Evolutionary conservation across 257 asterid genomes (phyloP), one percentile per base, ranked within the genome.

Genomic region (Solanum sejunctum): DNA sequence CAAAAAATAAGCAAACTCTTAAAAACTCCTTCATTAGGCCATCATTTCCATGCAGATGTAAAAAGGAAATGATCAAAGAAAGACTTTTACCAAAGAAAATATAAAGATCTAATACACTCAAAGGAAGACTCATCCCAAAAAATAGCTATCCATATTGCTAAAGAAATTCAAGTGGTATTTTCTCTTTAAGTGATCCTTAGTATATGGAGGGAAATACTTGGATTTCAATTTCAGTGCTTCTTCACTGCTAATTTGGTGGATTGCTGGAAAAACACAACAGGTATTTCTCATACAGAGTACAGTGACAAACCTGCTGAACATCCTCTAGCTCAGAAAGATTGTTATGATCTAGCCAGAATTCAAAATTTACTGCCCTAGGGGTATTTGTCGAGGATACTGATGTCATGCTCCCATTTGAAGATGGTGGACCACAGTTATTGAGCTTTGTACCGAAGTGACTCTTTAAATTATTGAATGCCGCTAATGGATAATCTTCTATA

Each of bases 351-450:
- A 92, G 88, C 98, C 95, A 93, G 87, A 87, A 86, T 82, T 96
- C 99, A 66, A 92, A 86, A 88, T 89, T 96, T 87, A 94, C 96
- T 39, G 96, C 93, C 81, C 90, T 89, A n/a, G 98, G 99, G 82
- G 98, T 96, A 86, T 92, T 93, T 85, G 98, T 90, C 58, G 99
- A 93, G 73, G 99, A 93, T 54, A 92, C 87, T 55, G 99, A 91
- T 52, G 97, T 89, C 94, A 94, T 89, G 92, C 99, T 96, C 84
- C 97, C 98, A 83, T 91, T 93, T 69, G 98, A 94, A 52, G 99
- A 94, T 79, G 98, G 97, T 55, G 99, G 95, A 66, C 96, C 96
- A 86, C 92, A 89, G 32, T 89, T 93, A 89, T 89, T 92, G 84
- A 91, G 91, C 90, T 91, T 94, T 75, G 91, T 87, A 72, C 94